Evolutionary conservation across 768 basidiomycete genomes (phyloP).

Genomic region (Amyloporia xantha): DNA sequence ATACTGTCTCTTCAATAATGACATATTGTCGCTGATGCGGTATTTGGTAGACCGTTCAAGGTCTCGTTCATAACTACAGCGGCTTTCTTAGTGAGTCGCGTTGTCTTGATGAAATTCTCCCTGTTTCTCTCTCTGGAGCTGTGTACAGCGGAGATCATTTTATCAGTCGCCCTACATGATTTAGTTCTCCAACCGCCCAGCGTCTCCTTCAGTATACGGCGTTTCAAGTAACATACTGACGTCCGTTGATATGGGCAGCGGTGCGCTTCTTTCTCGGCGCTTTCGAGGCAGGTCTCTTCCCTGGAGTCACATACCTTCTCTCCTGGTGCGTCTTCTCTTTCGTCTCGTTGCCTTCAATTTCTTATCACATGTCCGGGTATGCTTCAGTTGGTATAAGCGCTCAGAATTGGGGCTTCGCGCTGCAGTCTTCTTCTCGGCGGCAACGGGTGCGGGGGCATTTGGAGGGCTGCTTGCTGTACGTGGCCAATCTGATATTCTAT

Average conservation of each 20-base stretch:
- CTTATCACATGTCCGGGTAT: too few species aligned
- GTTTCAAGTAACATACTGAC: background rate
- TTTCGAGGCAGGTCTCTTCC: slow-evolving; percentile 58
- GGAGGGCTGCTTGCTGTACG: slow-evolving; percentile 66
- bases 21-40: background rate
- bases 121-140: background rate
- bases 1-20: background rate
- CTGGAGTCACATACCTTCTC: slow-evolving; percentile 60
- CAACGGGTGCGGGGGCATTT: slow-evolving; percentile 78
- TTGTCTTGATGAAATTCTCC: background rate
- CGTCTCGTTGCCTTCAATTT: background rate
- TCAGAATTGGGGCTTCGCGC: slow-evolving; percentile 63
- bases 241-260: slow-evolving; percentile 36
- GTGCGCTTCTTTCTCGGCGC: slow-evolving; percentile 67
- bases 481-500: background rate
- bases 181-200: too few species aligned
- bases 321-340: slow-evolving; percentile 45
- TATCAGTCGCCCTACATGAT: background rate
- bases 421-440: slow-evolving; percentile 47
- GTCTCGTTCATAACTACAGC: slow-evolving; percentile 60
- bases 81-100: slow-evolving; percentile 52
- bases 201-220: background rate
- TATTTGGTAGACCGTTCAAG: slow-evolving; percentile 58
- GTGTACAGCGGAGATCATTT: background rate
- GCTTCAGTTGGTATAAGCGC: slow-evolving; percentile 54